Base-by-base conservation (phyloP, 148 eudicot genomes). In the Rhododendron griersonianum region DNA sequence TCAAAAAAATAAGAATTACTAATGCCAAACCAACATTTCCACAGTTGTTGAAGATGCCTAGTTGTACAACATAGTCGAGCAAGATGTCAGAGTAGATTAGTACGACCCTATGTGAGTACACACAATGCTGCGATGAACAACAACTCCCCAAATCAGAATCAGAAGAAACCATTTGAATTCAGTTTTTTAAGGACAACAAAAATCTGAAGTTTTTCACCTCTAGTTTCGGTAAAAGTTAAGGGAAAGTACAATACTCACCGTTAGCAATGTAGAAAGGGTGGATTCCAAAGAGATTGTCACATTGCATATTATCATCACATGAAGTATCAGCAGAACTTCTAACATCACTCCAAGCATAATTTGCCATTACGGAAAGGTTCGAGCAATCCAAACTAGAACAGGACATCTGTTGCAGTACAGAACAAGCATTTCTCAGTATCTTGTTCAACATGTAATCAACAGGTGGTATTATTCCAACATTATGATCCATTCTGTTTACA, bases 221-320 rank as follows among this genome's bases (percentile, higher is more conserved):
- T 47, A 47, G 50, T 47, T 47, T 47, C 2, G 50, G 9, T 47
- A 1, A 7, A 47, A 47, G 50, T 47, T 47, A 9, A 47, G 50
- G 50, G 50, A 0, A 47, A 41, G 28, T 10, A 75, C 25, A 85
- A 80, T 78, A 41, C 41, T 80, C 90, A 94, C 98, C 98, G 91
- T 89, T 93, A 84, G 91, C 88, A 82, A 97, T 95, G 84, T 92
- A 95, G 90, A 97, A 97, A 61, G 99, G 99, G 87, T 92, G 91
- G 85, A 96, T 87, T 23, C 98, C 99, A 89, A 95, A 97, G 65
- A 87, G 81, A 86, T 87, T 87, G 88, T 92, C 95, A 81, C 91
- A 88, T 51, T 89, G 92, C 95, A 90, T 93, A 45, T 83, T 91
- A 69, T 81, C 89, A 19, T 78, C 83, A 45, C 87, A 71, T 67